Evolutionary conservation across 257 asterid species (phyloP).

Genomic region (Sherardia arvensis): DNA sequence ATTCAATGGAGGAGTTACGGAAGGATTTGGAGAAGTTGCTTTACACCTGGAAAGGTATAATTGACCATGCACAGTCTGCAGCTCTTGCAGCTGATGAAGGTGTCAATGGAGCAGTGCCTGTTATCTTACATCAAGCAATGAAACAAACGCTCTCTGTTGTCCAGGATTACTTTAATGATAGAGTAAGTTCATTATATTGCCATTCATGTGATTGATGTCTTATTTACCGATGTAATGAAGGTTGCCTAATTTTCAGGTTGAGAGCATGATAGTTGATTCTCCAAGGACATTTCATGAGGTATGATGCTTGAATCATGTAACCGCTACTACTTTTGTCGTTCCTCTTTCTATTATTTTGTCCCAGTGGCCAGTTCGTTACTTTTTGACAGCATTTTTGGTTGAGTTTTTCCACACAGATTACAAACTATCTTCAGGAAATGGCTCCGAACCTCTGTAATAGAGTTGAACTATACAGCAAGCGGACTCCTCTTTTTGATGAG

Average conservation of each 20-base stretch:
- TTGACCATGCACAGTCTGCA: conserved; percentile 85
- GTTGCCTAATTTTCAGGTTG: conserved; percentile 43
- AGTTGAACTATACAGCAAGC: conserved; percentile 67
- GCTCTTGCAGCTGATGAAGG: conserved; percentile 99
- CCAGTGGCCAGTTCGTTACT: not conserved
- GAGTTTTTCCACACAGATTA: conserved; percentile 48
- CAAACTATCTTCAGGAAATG: conserved; percentile 91
- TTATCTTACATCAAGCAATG: conserved; percentile 85
- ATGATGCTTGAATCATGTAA: conserved; percentile 16
- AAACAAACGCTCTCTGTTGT: conserved; percentile 89
- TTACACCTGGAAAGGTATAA: conserved; percentile 74
- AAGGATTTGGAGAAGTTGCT: conserved; percentile 81
- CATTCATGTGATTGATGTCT: not conserved
- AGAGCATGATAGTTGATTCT: conserved; percentile 86
- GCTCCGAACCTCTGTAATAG: conserved; percentile 92
- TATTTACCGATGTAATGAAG: not conserved
- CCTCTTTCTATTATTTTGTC: not conserved
- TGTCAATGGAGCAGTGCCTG: conserved; percentile 87
- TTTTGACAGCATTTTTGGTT: conserved; percentile 11
- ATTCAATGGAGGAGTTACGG: conserved; percentile 72
- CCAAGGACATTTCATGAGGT: conserved; percentile 97
- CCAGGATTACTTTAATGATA: conserved; percentile 89
- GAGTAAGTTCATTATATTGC: conserved; percentile 33
- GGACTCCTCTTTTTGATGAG: conserved; percentile 83
- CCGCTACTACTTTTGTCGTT: not conserved